Evolutionary conservation across 1,284 basidiomycete species (phyloP).

Genomic region (Agaricales sp.): DNA sequence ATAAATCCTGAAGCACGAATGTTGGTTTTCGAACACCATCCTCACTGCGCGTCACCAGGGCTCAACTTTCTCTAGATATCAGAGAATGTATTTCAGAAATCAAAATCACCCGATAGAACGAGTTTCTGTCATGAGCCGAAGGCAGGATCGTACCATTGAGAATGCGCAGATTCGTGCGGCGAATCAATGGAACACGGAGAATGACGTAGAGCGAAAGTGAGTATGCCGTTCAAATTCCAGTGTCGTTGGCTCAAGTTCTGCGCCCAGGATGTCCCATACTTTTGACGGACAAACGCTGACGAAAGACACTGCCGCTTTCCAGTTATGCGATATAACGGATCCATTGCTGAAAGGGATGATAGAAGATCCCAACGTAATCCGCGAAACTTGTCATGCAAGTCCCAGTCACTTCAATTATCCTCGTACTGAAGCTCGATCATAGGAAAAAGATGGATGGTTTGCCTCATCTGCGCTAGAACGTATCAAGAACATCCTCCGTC

Average conservation of each 20-base stretch:
- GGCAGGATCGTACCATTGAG: conserved; percentile 44
- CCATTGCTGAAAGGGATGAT: conserved; percentile 75
- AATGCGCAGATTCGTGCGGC: conserved; percentile 28
- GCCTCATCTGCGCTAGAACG: conserved; percentile 62
- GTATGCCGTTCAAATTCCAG: conserved; percentile 7
- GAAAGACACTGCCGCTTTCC: conserved; percentile 83
- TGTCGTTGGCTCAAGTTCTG: conserved; percentile 3
- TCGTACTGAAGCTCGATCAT: neutral
- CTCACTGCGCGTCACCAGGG: neutral
- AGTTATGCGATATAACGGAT: conserved; percentile 87
- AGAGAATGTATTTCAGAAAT: conserved; percentile 78
- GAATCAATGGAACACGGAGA: conserved; percentile 27
- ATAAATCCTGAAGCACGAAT: conserved; percentile 60
- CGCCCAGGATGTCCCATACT: conserved; percentile 57
- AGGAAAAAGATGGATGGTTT: conserved; percentile 87
- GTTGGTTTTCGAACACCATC: conserved; percentile 28
- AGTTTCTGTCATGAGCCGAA: conserved; percentile 55
- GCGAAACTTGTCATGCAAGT: conserved; percentile 63
- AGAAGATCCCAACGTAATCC: conserved; percentile 54
- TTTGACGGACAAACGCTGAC: conserved; percentile 81
- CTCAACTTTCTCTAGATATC: conserved; percentile 42
- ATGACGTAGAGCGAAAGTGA: conserved; percentile 20
- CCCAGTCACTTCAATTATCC: neutral
- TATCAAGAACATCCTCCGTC: conserved; percentile 77
- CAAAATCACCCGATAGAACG: conserved; percentile 68